Base-by-base conservation (phyloP, 2,329 filamentous ascomycete genomes). In the Colletotrichum cordylinicola region DNA sequence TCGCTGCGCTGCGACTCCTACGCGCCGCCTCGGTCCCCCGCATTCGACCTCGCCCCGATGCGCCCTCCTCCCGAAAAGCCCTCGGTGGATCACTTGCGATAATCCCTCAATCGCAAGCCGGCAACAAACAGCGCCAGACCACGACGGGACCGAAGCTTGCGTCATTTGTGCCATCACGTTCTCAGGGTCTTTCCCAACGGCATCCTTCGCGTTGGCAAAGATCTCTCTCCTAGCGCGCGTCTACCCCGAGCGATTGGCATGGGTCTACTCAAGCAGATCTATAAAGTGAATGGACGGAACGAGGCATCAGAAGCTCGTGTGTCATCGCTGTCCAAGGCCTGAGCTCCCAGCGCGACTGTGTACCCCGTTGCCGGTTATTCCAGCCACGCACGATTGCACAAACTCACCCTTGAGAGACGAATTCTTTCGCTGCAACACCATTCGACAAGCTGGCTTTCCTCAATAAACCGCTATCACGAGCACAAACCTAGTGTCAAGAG, bases 391-490 rank as follows among this genome's bases (percentile, higher is more conserved):
- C 24, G 15, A 58, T 58, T 13, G 21, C 21, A 29, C 21, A 29
- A 10, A 12, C 52, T 16, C 10, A 27, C 24, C 24, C 24, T 27
- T 27, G 16, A n/a, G 35, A 33, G 29, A 62, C 18, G 27, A 62
- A 31, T 15, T 21, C 27, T n/a, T 13, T 18, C 27, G 37, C n/a
- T 37, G 31, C 43, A 35, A 16, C 21, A 39, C 33, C 12, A 39
- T 7, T 29, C 43, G 35, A 29, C 56, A 58, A 27, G n/a, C 43
- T 48, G 62, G 62, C 18, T 29, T 35, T n/a, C 18, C 37, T 27
- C 24, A 27, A 18, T 18, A 61, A 74, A 68, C 61, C 33, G 80
- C 77, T 72, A 61, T 24, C 39, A 31, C 48, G 29, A 60, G 18
- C 33, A 39, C 24, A 65, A 37, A n/a, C 27, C 16, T 67, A 8